Base-by-base conservation (phyloP, 768 basidiomycete genomes). In the Piloderma croceum region DNA sequence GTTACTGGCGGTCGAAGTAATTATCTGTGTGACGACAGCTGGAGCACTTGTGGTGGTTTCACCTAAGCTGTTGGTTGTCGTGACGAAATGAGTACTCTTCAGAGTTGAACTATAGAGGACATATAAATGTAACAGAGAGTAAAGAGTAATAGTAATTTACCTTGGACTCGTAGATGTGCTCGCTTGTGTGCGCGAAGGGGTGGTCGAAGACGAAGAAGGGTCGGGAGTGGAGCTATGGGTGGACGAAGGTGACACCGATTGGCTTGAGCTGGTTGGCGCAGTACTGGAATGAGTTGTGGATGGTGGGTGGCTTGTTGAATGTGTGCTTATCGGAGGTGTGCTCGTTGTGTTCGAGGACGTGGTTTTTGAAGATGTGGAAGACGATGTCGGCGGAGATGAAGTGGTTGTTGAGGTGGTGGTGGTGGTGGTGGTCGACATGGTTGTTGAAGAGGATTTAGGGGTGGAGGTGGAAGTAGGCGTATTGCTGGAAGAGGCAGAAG, bases 21-120 rank as follows among this genome's bases (percentile, higher is more conserved):
- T 51, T 10, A 73, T 64, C 24, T 72, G 61, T 6, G 85, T 88
- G 47, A 89, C 56, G 21, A 70, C 51, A 6, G 74, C 60, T 13
- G 84, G 83, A 7, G 77, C 68, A 39, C 63, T 73, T 11, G 70
- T 69, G 3, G 69, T 62, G 5, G 65, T 57, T 21, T 61, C 58
- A 21, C 84, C 83, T 31, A 56, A 54, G 45, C 60, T 65, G 51
- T 84, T 71, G n/a, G 81, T 85, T 1, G 79, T 80, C 9, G 71
- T 73, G 20, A 83, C 45, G 43, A 70, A 74, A 9, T 82, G 62
- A 1, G 74, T 75, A 18, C 67, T 74, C 42, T 60, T 57, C 38
- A 79, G 62, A 2, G 76, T 82, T 18, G 71, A 69, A 41, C 81
- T 83, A 52, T 43, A 34, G 49, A 46, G 33, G 33, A 34, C 18